Base-by-base conservation (phyloP, 768 basidiomycete species). In the Macrolepiota albuminosa region DNA sequence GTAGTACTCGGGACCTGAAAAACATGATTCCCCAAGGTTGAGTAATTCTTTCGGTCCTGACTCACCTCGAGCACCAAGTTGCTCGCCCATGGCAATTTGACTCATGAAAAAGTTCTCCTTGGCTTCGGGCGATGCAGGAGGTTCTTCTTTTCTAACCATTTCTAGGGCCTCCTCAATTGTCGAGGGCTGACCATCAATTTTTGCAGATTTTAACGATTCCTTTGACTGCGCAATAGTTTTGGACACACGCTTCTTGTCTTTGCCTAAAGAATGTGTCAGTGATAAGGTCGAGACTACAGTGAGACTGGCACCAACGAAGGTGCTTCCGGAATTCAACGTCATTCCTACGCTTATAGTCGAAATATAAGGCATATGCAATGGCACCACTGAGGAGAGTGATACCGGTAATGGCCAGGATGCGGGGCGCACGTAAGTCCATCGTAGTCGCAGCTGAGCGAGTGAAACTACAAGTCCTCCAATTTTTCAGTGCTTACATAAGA, bases 331-430 rank as follows among this genome's bases (percentile, higher is more conserved):
- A 99, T 16, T 82, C 80, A 46, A 78, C 73, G 70, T 97, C 93
- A 70, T 90, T 92, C 69, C 95, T 84, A 54, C 97, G 87, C 78
- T 84, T 91, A 78, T 96, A 87, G 80, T 99, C 97, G 68, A 98
- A 99, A 76, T 94, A 98, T 56, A 85, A 81, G 34, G 90, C 93
- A 72, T 98, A 98, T 26, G 86, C 93, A 39, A 90, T 73, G 42
- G 87, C 66, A 49, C 86, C 80, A 47, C 83, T 81, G 24, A 86
- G 80, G 42, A 87, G 73, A 42, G 80, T 76, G 66, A 79, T 71
- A 39, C 77, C 77, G 31, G 81, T 79, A 66, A 80, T 71, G 54
- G 79, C 75, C 67, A 82, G 71, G 59, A 75, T 68, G 57, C 71
- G 74, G 53, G 67, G 69, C 55, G 75, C 69, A 66, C 75, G 72